A percentile compares a stretch with the other conserved stretches of the same genome.
Evolutionary conservation across 2,329 filamentous ascomycete species (phyloP).

Genomic region (Scedosporium dehoogii): DNA sequence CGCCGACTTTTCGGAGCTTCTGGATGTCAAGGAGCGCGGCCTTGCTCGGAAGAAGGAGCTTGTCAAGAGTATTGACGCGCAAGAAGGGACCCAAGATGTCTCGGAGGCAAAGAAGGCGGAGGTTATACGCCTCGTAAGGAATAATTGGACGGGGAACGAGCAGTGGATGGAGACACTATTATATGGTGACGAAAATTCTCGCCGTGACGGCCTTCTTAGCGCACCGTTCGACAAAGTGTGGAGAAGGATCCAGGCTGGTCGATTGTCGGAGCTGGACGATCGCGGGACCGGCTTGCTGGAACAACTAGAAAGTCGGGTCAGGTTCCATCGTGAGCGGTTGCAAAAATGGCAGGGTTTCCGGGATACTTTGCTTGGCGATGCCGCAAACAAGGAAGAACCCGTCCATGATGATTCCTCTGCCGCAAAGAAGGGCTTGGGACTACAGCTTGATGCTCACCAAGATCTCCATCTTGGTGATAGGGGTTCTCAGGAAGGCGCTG

Average conservation of each 20-base stretch:
- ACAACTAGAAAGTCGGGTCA: constrained; percentile 60
- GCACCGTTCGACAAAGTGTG: constrained; percentile 63
- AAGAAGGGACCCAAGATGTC: constrained; percentile 19
- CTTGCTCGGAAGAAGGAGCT: constrained; percentile 45
- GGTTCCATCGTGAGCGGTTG: constrained; percentile 56
- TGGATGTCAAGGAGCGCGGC: constrained; percentile 53
- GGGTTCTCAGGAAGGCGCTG: constrained; percentile 18
- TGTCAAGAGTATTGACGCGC: constrained; percentile 21
- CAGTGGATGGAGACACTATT: constrained; percentile 65
- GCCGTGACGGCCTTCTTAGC: constrained; percentile 53
- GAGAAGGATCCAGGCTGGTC: constrained; percentile 52
- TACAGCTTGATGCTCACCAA: constrained; percentile 45
- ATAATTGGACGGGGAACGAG: constrained; percentile 71
- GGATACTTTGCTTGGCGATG: constrained; percentile 31
- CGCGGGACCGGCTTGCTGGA: constrained; percentile 47
- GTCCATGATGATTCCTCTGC: constrained; percentile 9
- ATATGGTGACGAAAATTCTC: constrained; percentile 49
- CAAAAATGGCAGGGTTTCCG: constrained; percentile 65
- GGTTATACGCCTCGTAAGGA: constrained; percentile 51
- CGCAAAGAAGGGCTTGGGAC: constrained; percentile 33
- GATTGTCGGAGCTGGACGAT: constrained; percentile 45
- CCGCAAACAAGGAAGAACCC: constrained; percentile 2
- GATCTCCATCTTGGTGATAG: constrained; percentile 29
- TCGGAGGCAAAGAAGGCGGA: constrained; percentile 33
- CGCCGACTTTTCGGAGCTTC: constrained; percentile 50